phyloP scores from a whole-genome alignment of 2,329 filamentous ascomycete genomes.

The Colletotrichum viniferum region DNA sequence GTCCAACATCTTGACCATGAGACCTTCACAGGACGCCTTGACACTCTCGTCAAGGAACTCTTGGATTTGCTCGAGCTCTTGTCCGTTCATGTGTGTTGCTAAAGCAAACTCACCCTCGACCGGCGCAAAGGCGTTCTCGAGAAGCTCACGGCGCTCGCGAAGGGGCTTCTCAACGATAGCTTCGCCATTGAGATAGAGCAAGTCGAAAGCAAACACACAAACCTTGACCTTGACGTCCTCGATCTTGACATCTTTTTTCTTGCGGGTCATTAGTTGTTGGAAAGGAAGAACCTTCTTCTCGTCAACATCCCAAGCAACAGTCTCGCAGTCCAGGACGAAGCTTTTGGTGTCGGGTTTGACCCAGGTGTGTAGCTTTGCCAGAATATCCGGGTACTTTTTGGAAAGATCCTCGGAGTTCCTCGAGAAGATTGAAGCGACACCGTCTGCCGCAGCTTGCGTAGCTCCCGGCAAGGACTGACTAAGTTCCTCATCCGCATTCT shows the following conservation, averaged over 20 bases:
- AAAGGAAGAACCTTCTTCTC: constrained; percentile 97
- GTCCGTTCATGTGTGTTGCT: constrained; percentile 84
- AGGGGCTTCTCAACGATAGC: constrained; percentile 87
- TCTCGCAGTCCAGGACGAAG: constrained; percentile 98
- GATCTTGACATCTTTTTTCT: constrained; percentile 94
- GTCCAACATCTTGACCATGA: constrained; percentile 99
- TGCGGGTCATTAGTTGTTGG: constrained; percentile 97
- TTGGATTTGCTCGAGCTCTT: constrained; percentile 93
- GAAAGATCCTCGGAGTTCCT: constrained; percentile 96
- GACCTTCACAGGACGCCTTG: constrained; percentile 92
- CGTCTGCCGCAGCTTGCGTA: constrained; percentile 69
- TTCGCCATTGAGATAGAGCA: constrained; percentile 92
- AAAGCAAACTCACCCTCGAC: constrained; percentile 91
- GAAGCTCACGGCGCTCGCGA: constrained; percentile 78
- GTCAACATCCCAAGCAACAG: constrained; percentile 92
- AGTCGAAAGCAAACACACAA: constrained; percentile 94
- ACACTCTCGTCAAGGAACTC: constrained; percentile 91
- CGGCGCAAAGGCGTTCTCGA: constrained; percentile 74
- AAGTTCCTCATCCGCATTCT: constrained; percentile 74
- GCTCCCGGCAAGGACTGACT: constrained; percentile 63
- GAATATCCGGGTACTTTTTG: constrained; percentile 96
- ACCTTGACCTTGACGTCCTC: constrained; percentile 97
- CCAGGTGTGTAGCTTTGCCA: constrained; percentile 87
- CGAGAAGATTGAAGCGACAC: constrained; percentile 93
- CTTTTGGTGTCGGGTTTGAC: constrained; percentile 88